Evolutionary conservation across 495 filamentous ascomycete species (phyloP).

Genomic region (Penicillium nucicola): DNA sequence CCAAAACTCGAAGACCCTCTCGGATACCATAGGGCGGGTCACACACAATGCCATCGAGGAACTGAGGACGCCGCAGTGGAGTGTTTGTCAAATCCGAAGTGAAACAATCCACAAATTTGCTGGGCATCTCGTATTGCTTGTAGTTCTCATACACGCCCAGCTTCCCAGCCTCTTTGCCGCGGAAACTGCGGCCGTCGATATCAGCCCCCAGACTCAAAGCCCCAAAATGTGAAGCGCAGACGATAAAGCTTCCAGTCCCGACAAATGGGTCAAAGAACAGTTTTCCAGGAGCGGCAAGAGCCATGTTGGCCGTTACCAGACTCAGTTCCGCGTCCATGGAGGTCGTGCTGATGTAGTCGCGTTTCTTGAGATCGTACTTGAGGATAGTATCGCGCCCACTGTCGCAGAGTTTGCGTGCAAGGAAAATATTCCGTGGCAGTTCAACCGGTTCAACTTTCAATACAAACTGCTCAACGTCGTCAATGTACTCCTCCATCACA

Average conservation of each 20-base stretch:
- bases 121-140: conserved; percentile 70
- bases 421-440: conserved; percentile 61
- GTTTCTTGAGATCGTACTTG: conserved; percentile 87
- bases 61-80: conserved; percentile 56
- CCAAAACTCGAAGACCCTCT: conserved; percentile 85
- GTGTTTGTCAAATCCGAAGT: conserved; percentile 87
- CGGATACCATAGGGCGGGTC: conserved; percentile 98
- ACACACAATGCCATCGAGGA: conserved; percentile 90
- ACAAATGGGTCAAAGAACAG: conserved; percentile 92
- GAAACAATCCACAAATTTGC: conserved; percentile 69
- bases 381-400: conserved; percentile 63
- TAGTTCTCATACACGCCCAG: conserved; percentile 72
- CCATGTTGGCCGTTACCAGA: conserved; percentile 88
- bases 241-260: conserved; percentile 85
- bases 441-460: conserved; percentile 19
- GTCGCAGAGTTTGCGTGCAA: conserved; percentile 65
- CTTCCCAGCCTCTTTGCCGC: conserved; percentile 55
- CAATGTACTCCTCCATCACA: conserved; percentile 75
- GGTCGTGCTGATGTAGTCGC: conserved; percentile 89
- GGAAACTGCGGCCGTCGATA: conserved; percentile 85
- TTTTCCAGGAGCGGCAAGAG: conserved; percentile 75
- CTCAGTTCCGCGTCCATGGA: conserved; percentile 95
- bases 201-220: conserved; percentile 78
- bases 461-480: conserved; percentile 29
- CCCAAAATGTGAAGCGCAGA: conserved; percentile 87